Conservation (phyloP, 352 stramenopile species). For the Phytophthora colocasiae region DNA sequence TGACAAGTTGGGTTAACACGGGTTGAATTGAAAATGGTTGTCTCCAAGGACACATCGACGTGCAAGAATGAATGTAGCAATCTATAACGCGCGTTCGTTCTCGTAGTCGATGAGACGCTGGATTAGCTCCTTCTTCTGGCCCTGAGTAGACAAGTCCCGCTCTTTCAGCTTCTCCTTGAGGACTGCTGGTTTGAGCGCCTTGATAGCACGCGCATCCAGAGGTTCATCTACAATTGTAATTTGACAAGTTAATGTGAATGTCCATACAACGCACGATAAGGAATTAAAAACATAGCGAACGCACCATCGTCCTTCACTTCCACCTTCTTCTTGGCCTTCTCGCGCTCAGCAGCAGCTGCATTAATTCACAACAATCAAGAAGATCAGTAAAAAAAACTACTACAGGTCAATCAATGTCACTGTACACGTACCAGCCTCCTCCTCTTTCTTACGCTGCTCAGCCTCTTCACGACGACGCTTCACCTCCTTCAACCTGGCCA, state of each 20-base stretch:
- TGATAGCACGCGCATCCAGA: slow-evolving; percentile 85
- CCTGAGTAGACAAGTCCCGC: slow-evolving; percentile 81
- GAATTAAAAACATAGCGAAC: slow-evolving; percentile 12
- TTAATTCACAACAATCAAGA: slow-evolving; percentile 8
- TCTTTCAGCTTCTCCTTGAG: slow-evolving; percentile 92
- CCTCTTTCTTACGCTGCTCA: slow-evolving; percentile 81
- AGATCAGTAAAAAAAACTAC: slow-evolving; percentile 2
- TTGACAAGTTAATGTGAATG: background rate
- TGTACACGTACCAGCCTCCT: slow-evolving; percentile 60
- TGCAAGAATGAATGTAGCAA: slow-evolving; percentile 8
- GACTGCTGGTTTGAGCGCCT: slow-evolving; percentile 85
- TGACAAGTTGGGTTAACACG: background rate
- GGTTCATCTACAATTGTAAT: slow-evolving; percentile 58
- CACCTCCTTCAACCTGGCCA: slow-evolving; percentile 80
- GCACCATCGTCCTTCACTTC: slow-evolving; percentile 68
- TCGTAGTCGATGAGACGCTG: slow-evolving; percentile 91
- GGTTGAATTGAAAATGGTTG: slow-evolving; percentile 18
- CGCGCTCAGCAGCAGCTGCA: slow-evolving; percentile 61
- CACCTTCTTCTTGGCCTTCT: slow-evolving; percentile 73
- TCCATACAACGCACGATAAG: background rate
- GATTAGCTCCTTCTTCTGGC: slow-evolving; percentile 91
- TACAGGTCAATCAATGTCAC: background rate
- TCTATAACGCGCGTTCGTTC: slow-evolving; percentile 86
- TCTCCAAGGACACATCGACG: slow-evolving; percentile 9
- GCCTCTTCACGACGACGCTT: slow-evolving; percentile 84